Evolutionary conservation across 768 basidiomycete species (phyloP), one percentile per base, ranked within the genome.

Genomic region (Rhodocollybia butyracea): DNA sequence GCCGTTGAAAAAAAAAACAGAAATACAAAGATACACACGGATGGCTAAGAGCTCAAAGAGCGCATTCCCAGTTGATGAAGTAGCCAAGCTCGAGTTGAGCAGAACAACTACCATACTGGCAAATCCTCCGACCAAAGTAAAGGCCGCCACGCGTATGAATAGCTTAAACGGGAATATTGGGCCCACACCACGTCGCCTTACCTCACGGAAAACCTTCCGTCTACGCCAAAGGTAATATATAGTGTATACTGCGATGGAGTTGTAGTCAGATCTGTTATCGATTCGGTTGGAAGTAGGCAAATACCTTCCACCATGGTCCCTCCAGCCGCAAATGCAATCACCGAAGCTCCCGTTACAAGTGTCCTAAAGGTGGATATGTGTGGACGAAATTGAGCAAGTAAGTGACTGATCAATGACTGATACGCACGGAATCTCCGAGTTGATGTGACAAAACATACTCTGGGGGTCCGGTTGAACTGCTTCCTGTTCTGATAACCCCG

Each of bases 371-470:
- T 1, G 34, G 22, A 34, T 50, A n/a, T n/a, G n/a, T n/a, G n/a
- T n/a, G n/a, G n/a, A n/a, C n/a, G n/a, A n/a, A n/a, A n/a, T n/a
- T n/a, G 27, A 50, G 47, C 7, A 21, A 50, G 34, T 5, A 17
- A n/a, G 12, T 24, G 5, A 21, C 5, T 19, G 13, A 19, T 50
- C 13, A 21, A 15, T n/a, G 19, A 17, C 6, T 15, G 10, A 15
- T 24, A 40, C 85, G 73, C 27, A 87, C 84, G 60, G 54, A 27
- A 46, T 5, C 15, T 31, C 32, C 8, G 31, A 19, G 10, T 17
- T 11, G 43, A 42, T 31, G 27, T 55, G 45, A 36, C 54, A 55
- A n/a, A 55, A 43, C 43, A 38, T 46, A 13, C 36, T 27, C 12
- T 41, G 30, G 4, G 32, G 11, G 30, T 46, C 15, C 11, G 30